Conservation (phyloP, 805 yeast genomes). For the Ogataea wickerhamii region DNA sequence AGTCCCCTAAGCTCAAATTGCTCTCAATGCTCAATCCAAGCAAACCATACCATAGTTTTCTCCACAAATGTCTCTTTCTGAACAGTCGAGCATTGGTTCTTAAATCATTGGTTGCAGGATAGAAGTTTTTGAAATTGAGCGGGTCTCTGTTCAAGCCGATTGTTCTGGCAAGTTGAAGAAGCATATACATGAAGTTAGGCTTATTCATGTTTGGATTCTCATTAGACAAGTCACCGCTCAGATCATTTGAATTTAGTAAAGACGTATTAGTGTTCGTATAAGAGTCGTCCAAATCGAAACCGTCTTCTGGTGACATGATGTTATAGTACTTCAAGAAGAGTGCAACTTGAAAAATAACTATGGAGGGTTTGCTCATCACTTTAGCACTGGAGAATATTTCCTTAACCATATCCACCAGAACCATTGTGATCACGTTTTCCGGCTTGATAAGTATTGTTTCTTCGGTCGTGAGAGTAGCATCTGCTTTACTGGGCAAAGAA, state of each 20-base stretch:
- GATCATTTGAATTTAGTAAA: constrained; percentile 29
- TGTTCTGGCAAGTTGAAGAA: constrained; percentile 43
- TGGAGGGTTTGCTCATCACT: constrained; percentile 41
- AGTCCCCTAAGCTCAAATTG: constrained; percentile 36
- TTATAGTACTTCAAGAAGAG: constrained; percentile 53
- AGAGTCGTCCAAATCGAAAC: constrained; percentile 40
- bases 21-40: constrained; percentile 32
- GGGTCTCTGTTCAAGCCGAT: constrained; percentile 51
- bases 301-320: constrained; percentile 56
- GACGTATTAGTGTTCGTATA: constrained; percentile 29
- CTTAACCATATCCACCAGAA: constrained; percentile 42
- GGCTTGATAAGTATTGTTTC: constrained; percentile 35
- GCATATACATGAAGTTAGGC: constrained; percentile 32
- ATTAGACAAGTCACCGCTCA: constrained; percentile 34
- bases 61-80: constrained; percentile 38
- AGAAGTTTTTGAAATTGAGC: constrained; percentile 35
- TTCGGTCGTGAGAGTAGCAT: constrained; percentile 29
- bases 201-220: constrained; percentile 36
- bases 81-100: constrained; percentile 29
- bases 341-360: constrained; percentile 57
- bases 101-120: constrained; percentile 27
- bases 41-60: constrained; percentile 38
- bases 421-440: constrained; percentile 40
- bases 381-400: constrained; percentile 42
- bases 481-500: constrained; percentile 43